A percentile compares a stretch with the other conserved stretches of the same genome.
phyloP scores from a whole-genome alignment of 2,329 filamentous ascomycete genomes.

The Pseudocercospora cruenta region DNA sequence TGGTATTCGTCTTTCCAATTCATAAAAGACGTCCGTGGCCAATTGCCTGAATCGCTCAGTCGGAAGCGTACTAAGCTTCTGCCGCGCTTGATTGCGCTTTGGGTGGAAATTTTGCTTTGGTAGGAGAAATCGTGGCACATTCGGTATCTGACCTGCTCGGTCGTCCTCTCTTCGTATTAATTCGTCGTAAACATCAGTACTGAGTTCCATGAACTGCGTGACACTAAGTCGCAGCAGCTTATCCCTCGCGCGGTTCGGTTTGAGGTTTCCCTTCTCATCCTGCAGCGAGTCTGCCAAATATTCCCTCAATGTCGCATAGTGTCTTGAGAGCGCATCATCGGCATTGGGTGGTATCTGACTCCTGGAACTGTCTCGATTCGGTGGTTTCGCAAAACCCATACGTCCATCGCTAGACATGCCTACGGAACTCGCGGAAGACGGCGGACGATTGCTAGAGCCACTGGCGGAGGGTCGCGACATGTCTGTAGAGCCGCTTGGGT shows the following conservation, averaged over 20 bases:
- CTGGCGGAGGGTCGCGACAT: slow-evolving; percentile 58
- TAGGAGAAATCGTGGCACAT: slow-evolving; percentile 71
- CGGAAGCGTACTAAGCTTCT: slow-evolving; percentile 88
- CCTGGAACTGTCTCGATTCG: slow-evolving; percentile 56
- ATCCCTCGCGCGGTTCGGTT: slow-evolving; percentile 87
- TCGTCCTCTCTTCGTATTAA: slow-evolving; percentile 80
- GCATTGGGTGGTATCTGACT: slow-evolving; percentile 50
- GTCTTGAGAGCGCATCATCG: slow-evolving; percentile 75
- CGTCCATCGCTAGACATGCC: slow-evolving; percentile 80
- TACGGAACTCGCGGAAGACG: slow-evolving; percentile 87
- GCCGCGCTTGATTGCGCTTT: slow-evolving; percentile 95
- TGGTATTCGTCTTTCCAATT: slow-evolving; percentile 88
- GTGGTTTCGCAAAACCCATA: slow-evolving; percentile 41
- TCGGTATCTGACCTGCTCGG: slow-evolving; percentile 50
- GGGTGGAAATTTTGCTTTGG: slow-evolving; percentile 92
- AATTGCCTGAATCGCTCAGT: slow-evolving; percentile 86
- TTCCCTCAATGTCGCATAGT: slow-evolving; percentile 77
- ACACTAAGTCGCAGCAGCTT: slow-evolving; percentile 87
- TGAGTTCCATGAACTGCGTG: slow-evolving; percentile 95
- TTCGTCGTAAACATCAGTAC: slow-evolving; percentile 97
- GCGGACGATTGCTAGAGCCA: slow-evolving; percentile 54
- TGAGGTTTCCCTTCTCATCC: slow-evolving; percentile 73
- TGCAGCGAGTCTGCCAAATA: slow-evolving; percentile 72
- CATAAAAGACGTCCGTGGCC: slow-evolving; percentile 93
- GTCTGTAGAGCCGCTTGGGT: slow-evolving; percentile 45